Conservation (phyloP, 768 basidiomycete genomes). For the Leccinum imitatum region DNA sequence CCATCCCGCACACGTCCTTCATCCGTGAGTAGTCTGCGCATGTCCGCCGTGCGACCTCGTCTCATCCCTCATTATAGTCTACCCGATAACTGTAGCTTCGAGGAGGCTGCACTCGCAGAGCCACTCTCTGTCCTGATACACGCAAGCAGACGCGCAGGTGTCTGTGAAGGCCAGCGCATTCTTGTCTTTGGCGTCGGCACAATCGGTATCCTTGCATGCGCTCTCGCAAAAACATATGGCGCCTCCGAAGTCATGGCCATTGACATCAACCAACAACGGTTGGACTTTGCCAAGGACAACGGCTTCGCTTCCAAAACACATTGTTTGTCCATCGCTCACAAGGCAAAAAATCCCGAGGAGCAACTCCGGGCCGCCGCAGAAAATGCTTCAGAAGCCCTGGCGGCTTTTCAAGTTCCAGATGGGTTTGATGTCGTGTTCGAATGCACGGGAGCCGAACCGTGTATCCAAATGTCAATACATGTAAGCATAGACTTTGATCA, state of each 20-base stretch:
- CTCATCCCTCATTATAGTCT: conserved; percentile 45
- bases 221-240: conserved; percentile 71
- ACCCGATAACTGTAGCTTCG: conserved; percentile 72
- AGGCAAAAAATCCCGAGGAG: conserved; percentile 54
- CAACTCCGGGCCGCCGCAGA: conserved; percentile 62
- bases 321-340: conserved; percentile 55
- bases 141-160: conserved; percentile 47
- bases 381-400: conserved; percentile 48
- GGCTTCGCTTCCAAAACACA: conserved; percentile 78
- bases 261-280: conserved; percentile 82
- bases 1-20: conserved; percentile 82
- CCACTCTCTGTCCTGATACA: conserved; percentile 89
- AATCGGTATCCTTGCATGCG: conserved; percentile 88
- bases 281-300: conserved; percentile 72
- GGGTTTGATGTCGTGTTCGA: conserved; percentile 95
- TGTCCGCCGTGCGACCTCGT: conserved; percentile 1
- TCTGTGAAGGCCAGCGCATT: conserved; percentile 59
- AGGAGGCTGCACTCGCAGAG: conserved; percentile 87
- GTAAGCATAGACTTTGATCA: conserved; percentile 49
- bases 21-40: conserved; percentile 62
- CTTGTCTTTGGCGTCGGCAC: conserved; percentile 92
- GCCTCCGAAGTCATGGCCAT: conserved; percentile 71
- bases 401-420: conserved; percentile 57
- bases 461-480: conserved; percentile 88
- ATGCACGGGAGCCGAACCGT: conserved; percentile 91